Evolutionary conservation across 371 early-diverging fungal genomes (phyloP).

Genomic region (Mortierella sp.): DNA sequence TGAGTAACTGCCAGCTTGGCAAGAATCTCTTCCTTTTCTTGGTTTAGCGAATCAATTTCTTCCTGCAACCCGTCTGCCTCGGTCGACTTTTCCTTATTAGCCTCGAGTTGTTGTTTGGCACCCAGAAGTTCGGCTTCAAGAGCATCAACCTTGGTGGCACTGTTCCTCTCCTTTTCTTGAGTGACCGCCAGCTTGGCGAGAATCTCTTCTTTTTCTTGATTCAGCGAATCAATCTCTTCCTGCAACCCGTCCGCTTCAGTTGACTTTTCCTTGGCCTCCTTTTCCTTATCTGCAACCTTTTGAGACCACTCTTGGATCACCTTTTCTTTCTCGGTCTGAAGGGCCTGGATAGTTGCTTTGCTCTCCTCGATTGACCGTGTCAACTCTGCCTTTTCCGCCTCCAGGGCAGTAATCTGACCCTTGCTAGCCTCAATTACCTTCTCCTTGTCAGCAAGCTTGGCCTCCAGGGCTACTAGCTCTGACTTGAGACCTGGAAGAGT

Average conservation of each 20-base stretch:
- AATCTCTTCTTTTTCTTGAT: slow-evolving; percentile 40
- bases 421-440: slow-evolving; percentile 8
- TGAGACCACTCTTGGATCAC: slow-evolving; percentile 14
- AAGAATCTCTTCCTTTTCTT: slow-evolving; percentile 24
- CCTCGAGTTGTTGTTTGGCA: slow-evolving; percentile 17
- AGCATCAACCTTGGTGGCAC: slow-evolving; percentile 6
- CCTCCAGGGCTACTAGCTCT: slow-evolving; percentile 14
- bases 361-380: slow-evolving; percentile 3
- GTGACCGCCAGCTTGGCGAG: slow-evolving; percentile 43
- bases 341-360: slow-evolving; percentile 4
- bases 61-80: slow-evolving; percentile 13
- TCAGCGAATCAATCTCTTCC: slow-evolving; percentile 20
- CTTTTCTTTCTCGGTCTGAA: slow-evolving; percentile 17
- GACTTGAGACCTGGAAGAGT: slow-evolving; percentile 33
- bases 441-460: slow-evolving; percentile 14
- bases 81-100: slow-evolving; percentile 3
- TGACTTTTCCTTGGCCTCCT: slow-evolving; percentile 18
- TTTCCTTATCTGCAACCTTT: slow-evolving; percentile 25
- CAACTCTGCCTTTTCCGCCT: slow-evolving; percentile 23
- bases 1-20: slow-evolving; percentile 25
- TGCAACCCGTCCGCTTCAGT: slow-evolving; percentile 22
- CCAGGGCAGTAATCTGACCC: slow-evolving; percentile 21
- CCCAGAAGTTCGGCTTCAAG: slow-evolving; percentile 29
- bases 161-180: slow-evolving; percentile 33
- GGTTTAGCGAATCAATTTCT: slow-evolving; percentile 13